phyloP scores from a whole-genome alignment of 1,139 yeast species.

The Saccharomyces hybrid region DNA sequence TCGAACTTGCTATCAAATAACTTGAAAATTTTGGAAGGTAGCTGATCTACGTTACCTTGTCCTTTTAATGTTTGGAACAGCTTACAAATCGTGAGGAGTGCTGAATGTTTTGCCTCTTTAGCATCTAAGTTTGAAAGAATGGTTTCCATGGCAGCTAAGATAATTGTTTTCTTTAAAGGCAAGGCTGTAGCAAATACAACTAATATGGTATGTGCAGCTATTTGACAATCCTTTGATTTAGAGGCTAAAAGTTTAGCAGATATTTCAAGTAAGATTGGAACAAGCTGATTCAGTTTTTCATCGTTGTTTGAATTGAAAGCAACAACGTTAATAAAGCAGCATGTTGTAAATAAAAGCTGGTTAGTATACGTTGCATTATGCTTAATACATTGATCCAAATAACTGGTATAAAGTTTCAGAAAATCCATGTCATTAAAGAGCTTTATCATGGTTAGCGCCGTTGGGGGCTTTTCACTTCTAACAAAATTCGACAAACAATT shows the following conservation, averaged over 20 bases:
- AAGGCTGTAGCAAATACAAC: slow-evolving; percentile 71
- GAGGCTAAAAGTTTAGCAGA: slow-evolving; percentile 48
- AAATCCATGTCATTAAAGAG: slow-evolving; percentile 67
- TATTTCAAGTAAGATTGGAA: slow-evolving; percentile 52
- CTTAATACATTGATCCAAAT: slow-evolving; percentile 46
- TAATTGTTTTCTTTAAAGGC: slow-evolving; percentile 55
- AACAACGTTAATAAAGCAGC: slow-evolving; percentile 60
- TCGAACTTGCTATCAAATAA: slow-evolving; percentile 24
- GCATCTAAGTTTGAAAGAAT: slow-evolving; percentile 44
- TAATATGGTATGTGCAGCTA: slow-evolving; percentile 75
- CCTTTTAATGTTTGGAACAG: slow-evolving; percentile 36
- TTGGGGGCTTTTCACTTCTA: slow-evolving; percentile 55
- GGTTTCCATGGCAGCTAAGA: slow-evolving; percentile 63
- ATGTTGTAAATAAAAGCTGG: slow-evolving; percentile 72
- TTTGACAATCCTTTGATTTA: slow-evolving; percentile 55
- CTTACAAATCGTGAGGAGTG: slow-evolving; percentile 35
- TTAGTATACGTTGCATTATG: slow-evolving; percentile 57
- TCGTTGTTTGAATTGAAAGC: slow-evolving; percentile 41
- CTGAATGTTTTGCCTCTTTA: slow-evolving; percentile 35
- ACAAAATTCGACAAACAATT: slow-evolving; percentile 65
- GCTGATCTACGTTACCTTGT: slow-evolving; percentile 34
- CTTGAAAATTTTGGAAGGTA: slow-evolving; percentile 34
- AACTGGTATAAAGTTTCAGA: slow-evolving; percentile 56
- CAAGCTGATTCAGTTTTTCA: slow-evolving; percentile 34
- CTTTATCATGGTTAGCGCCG: slow-evolving; percentile 62